Evolutionary conservation across 75 land plant genomes (phyloP).

Genomic region (Gnetum montanum): DNA sequence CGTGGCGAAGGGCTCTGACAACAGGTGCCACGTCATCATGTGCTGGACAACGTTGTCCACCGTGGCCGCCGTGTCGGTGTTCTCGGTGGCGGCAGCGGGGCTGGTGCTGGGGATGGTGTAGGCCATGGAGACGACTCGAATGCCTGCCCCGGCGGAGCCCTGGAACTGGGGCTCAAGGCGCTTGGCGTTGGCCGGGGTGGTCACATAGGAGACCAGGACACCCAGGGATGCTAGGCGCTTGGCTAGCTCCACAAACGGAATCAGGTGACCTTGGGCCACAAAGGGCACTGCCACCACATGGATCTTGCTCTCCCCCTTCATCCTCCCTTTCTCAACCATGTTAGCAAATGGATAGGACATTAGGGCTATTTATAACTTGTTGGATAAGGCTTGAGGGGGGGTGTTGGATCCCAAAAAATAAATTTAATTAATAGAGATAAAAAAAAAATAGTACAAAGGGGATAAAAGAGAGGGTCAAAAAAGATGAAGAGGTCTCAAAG

Average conservation of each 20-base stretch:
- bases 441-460: no score
- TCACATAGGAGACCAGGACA: neutral
- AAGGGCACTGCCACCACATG: slow-evolving; percentile 8
- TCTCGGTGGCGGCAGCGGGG: neutral
- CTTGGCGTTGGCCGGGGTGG: neutral
- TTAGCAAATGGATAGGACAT: no score
- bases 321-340: no score
- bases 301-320: neutral
- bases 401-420: no score
- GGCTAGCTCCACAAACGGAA: slow-evolving; percentile 12
- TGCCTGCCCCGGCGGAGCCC: neutral
- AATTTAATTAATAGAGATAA: no score
- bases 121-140: neutral
- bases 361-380: no score
- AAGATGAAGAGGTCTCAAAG: no score
- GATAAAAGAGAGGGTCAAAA: no score
- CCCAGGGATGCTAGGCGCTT: neutral
- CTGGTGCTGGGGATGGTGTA: neutral
- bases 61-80: slow-evolving; percentile 6
- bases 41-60: slow-evolving; percentile 3
- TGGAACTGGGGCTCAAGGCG: neutral
- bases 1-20: slow-evolving; percentile 1
- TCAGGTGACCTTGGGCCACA: slow-evolving; percentile 16
- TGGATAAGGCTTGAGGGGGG: no score
- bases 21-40: slow-evolving; percentile 6